Evolutionary conservation across 352 stramenopile species (phyloP).

Genomic region (Globisporangium paroecandrum): DNA sequence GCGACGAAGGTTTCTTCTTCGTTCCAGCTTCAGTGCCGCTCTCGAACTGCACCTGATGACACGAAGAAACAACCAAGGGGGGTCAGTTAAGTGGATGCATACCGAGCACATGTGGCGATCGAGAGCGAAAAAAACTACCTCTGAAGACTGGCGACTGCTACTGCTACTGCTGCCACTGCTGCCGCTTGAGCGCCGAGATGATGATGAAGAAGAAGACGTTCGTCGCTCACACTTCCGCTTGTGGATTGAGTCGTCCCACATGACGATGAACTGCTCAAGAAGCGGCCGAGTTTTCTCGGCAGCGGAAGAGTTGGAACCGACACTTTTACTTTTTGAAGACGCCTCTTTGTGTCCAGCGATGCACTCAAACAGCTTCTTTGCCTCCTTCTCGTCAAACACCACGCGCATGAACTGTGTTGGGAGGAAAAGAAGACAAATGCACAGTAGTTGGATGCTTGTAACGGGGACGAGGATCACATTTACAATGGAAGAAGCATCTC

Average conservation of each 20-base stretch:
- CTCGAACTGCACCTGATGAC: not conserved
- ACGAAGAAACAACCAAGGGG: not conserved
- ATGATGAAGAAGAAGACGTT: not conserved
- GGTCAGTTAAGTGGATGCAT: not conserved
- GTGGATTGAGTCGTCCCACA: slow-evolving; percentile 17
- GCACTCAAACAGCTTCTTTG: slow-evolving; percentile 13
- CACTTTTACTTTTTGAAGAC: slow-evolving; percentile 14
- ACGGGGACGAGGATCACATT: not conserved
- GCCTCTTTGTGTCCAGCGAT: slow-evolving; percentile 15
- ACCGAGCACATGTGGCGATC: not conserved
- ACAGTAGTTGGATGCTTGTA: not conserved
- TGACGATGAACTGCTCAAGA: slow-evolving; percentile 17
- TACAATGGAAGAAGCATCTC: not conserved
- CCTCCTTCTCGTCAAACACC: slow-evolving; percentile 13
- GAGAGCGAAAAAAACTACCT: slow-evolving; percentile 5
- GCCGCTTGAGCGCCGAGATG: slow-evolving; percentile 11
- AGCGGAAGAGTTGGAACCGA: not conserved
- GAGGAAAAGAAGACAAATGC: not conserved
- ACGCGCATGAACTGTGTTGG: slow-evolving; percentile 1
- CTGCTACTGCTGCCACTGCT: slow-evolving; percentile 3
- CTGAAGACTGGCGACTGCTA: slow-evolving; percentile 8
- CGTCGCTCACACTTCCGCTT: slow-evolving; percentile 12
- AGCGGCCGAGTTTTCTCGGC: slow-evolving; percentile 8
- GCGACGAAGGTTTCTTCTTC: slow-evolving; percentile 13
- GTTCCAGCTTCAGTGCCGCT: not conserved